phyloP scores from a whole-genome alignment of 345 rosid species.

The Alliaria petiolata region DNA sequence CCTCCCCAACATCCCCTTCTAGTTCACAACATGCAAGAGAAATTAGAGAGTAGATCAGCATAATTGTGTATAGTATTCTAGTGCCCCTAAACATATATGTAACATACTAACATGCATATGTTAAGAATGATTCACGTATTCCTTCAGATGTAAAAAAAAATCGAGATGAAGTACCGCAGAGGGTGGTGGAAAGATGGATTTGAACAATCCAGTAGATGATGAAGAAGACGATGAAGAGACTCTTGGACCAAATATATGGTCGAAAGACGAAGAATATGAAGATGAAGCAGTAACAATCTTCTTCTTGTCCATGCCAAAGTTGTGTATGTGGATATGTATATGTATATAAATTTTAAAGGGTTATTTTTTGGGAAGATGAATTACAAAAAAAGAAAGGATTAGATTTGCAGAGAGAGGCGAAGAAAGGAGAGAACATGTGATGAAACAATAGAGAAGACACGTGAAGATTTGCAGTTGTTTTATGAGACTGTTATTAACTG shows the following conservation, averaged over 20 bases:
- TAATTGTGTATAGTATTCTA: background rate
- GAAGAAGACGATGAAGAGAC: slow-evolving; percentile 27
- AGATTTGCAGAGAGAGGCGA: slow-evolving; percentile 13
- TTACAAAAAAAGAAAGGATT: slow-evolving; percentile 24
- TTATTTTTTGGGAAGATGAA: background rate
- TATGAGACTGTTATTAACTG: slow-evolving; percentile 15
- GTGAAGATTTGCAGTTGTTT: slow-evolving; percentile 32
- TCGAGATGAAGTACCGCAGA: slow-evolving; percentile 20
- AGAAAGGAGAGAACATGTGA: slow-evolving; percentile 27
- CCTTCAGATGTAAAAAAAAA: background rate
- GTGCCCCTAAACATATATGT: background rate
- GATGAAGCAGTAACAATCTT: slow-evolving; percentile 14
- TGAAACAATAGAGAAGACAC: slow-evolving; percentile 29
- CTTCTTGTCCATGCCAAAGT: slow-evolving; percentile 31
- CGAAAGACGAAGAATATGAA: slow-evolving; percentile 21
- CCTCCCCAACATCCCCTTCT: slow-evolving; percentile 35
- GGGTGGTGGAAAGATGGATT: slow-evolving; percentile 36
- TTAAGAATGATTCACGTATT: slow-evolving; percentile 3
- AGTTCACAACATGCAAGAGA: background rate
- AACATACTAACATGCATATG: background rate
- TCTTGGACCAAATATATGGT: slow-evolving; percentile 36
- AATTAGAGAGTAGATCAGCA: background rate
- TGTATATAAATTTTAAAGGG: background rate
- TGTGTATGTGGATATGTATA: slow-evolving; percentile 1
- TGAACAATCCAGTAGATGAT: slow-evolving; percentile 27